phyloP scores from a whole-genome alignment of 257 asterid genomes.

The Mentha longifolia region DNA sequence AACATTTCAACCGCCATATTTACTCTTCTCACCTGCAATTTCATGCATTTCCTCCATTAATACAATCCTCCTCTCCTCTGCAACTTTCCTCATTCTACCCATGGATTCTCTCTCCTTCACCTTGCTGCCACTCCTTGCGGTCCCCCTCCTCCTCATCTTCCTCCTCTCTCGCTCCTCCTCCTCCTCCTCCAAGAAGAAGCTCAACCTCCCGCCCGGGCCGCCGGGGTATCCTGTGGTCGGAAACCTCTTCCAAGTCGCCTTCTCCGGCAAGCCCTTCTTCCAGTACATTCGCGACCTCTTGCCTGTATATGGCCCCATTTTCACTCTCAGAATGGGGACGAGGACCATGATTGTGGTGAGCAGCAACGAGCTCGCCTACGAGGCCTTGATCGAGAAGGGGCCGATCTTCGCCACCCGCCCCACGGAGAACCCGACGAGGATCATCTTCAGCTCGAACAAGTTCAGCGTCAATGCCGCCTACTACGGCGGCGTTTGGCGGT shows the following conservation, averaged over 20 bases:
- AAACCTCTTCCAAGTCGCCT: constrained; percentile 87
- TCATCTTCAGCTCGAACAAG: constrained; percentile 81
- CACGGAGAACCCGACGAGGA: constrained; percentile 74
- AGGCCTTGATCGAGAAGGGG: constrained; percentile 78
- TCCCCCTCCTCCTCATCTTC: constrained; percentile 48
- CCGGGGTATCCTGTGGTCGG: constrained; percentile 91
- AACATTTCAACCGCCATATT: constrained; percentile 32
- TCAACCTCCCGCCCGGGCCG: constrained; percentile 90
- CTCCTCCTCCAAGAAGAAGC: constrained; percentile 48
- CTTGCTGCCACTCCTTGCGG: not conserved
- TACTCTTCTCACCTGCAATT: constrained; percentile 49
- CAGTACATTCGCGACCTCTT: constrained; percentile 68
- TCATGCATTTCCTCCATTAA: constrained; percentile 41
- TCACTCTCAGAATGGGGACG: constrained; percentile 83
- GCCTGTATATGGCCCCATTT: constrained; percentile 71
- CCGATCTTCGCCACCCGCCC: constrained; percentile 80
- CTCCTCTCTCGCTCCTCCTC: constrained; percentile 38
- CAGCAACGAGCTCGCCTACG: constrained; percentile 60
- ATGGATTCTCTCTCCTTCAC: constrained; percentile 52
- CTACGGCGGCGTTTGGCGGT: constrained; percentile 89
- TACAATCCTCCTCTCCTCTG: constrained; percentile 31
- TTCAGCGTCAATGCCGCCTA: constrained; percentile 83
- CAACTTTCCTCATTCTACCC: not conserved
- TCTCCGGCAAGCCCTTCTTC: constrained; percentile 80
- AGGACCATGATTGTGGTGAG: constrained; percentile 74